Evolutionary conservation across 164 flowering plant genomes (phyloP).

Genomic region (Platanus orientalis): DNA sequence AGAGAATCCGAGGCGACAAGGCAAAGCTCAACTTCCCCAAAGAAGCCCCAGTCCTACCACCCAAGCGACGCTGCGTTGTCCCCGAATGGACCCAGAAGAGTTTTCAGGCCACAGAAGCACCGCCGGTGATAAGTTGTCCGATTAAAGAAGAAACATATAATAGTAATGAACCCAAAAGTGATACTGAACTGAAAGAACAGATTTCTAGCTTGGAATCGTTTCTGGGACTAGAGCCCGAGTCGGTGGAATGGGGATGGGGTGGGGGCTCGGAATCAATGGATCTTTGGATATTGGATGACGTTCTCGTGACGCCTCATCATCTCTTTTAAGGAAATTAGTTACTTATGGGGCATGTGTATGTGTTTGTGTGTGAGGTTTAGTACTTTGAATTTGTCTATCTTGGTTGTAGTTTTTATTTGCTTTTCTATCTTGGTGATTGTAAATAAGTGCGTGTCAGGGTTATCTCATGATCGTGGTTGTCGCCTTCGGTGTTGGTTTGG

Average conservation of each 20-base stretch:
- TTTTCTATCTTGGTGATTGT: no score
- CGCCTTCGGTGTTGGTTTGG: no score
- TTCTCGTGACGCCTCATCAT: conserved; percentile 12
- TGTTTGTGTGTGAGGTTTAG: no score
- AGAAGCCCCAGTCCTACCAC: not conserved
- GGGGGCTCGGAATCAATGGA: conserved; percentile 14
- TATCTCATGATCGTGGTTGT: no score
- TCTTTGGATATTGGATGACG: conserved; percentile 30
- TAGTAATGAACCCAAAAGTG: not conserved
- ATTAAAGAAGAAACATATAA: not conserved
- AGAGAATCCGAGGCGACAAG: conserved; percentile 58
- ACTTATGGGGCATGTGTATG: no score
- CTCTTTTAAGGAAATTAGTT: not conserved
- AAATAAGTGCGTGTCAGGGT: no score
- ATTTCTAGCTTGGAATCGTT: conserved; percentile 38
- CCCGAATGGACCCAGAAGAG: not conserved
- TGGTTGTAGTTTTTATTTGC: no score
- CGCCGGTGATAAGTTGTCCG: not conserved
- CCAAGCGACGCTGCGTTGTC: not conserved
- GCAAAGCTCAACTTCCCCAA: conserved; percentile 59
- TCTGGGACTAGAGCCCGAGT: conserved; percentile 24
- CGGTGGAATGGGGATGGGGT: not conserved
- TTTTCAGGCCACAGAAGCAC: no score
- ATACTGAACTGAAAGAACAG: conserved; percentile 26
- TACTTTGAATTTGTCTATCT: no score